These are phyloP conservation scores for Patellaria atrata DNA, from an alignment of 495 filamentous ascomycete species.

Conservation along the genomic window DNA sequence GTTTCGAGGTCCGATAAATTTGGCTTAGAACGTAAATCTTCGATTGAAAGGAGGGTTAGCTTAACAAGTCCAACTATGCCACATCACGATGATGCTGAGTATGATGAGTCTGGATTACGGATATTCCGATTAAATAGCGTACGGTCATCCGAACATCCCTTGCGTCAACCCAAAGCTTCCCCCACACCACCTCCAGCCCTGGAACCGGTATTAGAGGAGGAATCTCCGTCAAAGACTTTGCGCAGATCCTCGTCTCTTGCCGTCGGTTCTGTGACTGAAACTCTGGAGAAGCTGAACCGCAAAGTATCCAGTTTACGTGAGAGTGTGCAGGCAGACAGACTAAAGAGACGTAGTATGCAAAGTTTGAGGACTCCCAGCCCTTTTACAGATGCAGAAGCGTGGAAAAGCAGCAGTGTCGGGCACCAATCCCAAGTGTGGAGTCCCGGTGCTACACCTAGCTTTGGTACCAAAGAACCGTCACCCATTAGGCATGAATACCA, in stretches of 20 bases:
- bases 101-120: too few relatives aligned
- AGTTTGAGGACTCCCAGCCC: conserved; percentile 75
- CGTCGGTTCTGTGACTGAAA: conserved; percentile 30
- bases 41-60: too few relatives aligned
- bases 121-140: too few relatives aligned
- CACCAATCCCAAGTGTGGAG: not conserved
- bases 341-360: conserved; percentile 71
- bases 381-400: conserved; percentile 48
- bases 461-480: too few relatives aligned
- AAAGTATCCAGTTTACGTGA: conserved; percentile 75
- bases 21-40: too few relatives aligned
- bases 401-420: conserved; percentile 10
- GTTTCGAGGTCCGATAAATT: too few relatives aligned
- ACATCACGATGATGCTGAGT: too few relatives aligned
- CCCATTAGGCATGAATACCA: too few relatives aligned
- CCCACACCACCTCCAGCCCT: conserved; percentile 16
- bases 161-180: conserved; percentile 12
- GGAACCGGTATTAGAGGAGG: conserved; percentile 23
- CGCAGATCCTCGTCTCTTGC: conserved; percentile 16
- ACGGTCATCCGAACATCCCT: conserved; percentile 12
- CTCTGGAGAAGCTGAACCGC: conserved; percentile 78
- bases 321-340: conserved; percentile 65
- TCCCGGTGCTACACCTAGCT: not conserved
- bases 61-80: too few relatives aligned
- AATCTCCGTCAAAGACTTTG: conserved; percentile 2